Evolutionary conservation across 352 stramenopile genomes (phyloP).

Genomic region (Pythium pyrilobum): DNA sequence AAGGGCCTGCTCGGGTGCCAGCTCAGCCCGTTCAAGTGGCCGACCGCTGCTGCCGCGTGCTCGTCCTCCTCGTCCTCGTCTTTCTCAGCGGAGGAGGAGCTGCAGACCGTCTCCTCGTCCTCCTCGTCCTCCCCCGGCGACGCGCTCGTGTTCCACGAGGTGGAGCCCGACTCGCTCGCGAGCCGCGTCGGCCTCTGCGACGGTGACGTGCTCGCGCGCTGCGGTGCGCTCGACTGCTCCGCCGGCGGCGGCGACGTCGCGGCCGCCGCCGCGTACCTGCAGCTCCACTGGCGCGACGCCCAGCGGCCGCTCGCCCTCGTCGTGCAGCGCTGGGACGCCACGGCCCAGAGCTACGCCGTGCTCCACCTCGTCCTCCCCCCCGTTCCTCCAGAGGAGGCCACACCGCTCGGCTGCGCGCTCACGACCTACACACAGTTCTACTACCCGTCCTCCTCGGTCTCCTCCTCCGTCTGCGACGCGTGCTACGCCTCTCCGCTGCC

Average conservation of each 20-base stretch:
- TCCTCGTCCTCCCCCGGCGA: background rate
- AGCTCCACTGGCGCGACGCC: constrained; percentile 12
- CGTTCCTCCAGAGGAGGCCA: background rate
- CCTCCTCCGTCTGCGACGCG: constrained; percentile 27
- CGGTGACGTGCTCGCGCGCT: constrained; percentile 44
- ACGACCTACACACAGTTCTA: constrained; percentile 57
- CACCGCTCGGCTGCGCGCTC: constrained; percentile 37
- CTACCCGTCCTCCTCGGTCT: background rate
- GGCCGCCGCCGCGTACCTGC: constrained; percentile 16
- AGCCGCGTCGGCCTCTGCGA: constrained; percentile 28
- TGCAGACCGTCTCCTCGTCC: too few species aligned
- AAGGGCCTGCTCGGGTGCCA: constrained; percentile 64
- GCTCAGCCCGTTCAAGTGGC: constrained; percentile 56
- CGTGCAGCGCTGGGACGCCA: constrained; percentile 41
- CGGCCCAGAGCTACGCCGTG: constrained; percentile 37
- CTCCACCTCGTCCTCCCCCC: constrained; percentile 20
- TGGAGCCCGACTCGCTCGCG: constrained; percentile 25
- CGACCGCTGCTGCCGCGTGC: constrained; percentile 7
- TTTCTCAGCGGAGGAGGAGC: too few species aligned
- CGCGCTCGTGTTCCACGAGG: constrained; percentile 36
- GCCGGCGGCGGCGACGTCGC: background rate
- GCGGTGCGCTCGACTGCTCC: constrained; percentile 21
- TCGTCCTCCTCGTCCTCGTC: background rate
- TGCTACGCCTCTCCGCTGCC: constrained; percentile 54
- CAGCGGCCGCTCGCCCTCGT: constrained; percentile 22